phyloP scores from a whole-genome alignment of 2,329 filamentous ascomycete genomes.

The Xylogone sp. region DNA sequence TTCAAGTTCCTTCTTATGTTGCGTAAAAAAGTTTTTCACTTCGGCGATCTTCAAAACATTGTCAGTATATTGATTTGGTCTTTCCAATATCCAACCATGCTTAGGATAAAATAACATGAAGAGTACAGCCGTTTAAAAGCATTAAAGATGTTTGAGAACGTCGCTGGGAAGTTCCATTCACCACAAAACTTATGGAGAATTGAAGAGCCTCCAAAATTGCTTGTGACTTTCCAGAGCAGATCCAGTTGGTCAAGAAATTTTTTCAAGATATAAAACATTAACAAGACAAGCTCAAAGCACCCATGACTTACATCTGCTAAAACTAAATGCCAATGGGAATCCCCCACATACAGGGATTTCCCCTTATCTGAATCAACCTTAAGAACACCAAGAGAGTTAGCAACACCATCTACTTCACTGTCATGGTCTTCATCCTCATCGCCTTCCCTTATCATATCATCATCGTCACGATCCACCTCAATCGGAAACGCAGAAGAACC shows the following conservation, averaged over 20 bases:
- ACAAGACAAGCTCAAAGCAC: not conserved
- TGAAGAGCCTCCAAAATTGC: not conserved
- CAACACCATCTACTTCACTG: constrained; percentile 68
- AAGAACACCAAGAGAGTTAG: constrained; percentile 74
- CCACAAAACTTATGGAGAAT: not conserved
- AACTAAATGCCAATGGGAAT: constrained; percentile 80
- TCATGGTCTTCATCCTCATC: constrained; percentile 51
- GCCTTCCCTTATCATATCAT: constrained; percentile 44
- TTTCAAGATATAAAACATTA: not conserved
- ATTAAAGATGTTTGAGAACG: not conserved
- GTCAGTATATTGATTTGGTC: not conserved
- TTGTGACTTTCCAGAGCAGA: not conserved
- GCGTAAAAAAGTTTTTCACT: constrained; percentile 84
- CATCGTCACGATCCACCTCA: constrained; percentile 52
- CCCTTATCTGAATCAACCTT: constrained; percentile 74
- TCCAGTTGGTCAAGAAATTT: not conserved
- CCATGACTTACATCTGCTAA: constrained; percentile 56
- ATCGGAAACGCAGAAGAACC: constrained; percentile 20
- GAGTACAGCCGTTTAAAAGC: not conserved
- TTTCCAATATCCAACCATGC: not conserved
- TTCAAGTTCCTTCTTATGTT: constrained; percentile 85
- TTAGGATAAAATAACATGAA: too few relatives aligned
- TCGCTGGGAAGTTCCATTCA: not conserved
- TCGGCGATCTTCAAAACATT: constrained; percentile 68
- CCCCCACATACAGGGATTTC: constrained; percentile 77